Evolutionary conservation across 345 rosid genomes (phyloP), one percentile per base, ranked within the genome.

Genomic region (Trapa bicornis): DNA sequence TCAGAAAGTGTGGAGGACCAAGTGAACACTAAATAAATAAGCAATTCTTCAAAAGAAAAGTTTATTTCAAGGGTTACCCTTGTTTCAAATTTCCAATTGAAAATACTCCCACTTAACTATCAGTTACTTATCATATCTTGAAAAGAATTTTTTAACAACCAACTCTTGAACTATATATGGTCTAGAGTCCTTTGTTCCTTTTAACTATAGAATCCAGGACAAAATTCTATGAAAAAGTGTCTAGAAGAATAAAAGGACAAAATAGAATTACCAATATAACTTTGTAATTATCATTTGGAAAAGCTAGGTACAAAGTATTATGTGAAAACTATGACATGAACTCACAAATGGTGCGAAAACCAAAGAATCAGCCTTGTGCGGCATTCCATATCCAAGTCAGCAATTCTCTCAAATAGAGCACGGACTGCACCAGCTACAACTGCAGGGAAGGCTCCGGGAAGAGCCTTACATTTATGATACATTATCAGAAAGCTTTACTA

Each of bases 361-460:
- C 99, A 94, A 75, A 89, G 97, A 72, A 91, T 86, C 69, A 94
- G 92, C 42, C 96, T 80, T 45, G 84, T 89, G 65, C 97, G 83
- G 54, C 97, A 91, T 72, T 94, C 99, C 96, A 87, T 94, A 76
- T 94, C 99, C 69, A 94, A 70, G 76, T 89, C 96, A 16, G 87
- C 89, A 58, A 94, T 89, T 78, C 81, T 94, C 74, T 91, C 97
- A 85, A 94, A 94, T 68, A 94, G 92, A 43, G 89, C 93, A 76
- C 97, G 96, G 67, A 94, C 97, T 60, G 96, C 97, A 35, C 96
- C 96, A 68, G 99, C 99, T 65, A 94, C 96, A 79, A 94, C 99
- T 73, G 97, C 93, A 73, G 99, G 99, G 82, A 94, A 94, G 78
- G 99, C 99, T 70, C 97, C 99, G 66, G 99, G 97, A 76, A 94